Evolutionary conservation across 176 grass and related monocot species (phyloP).

Genomic region (Oropetium thomaeum): DNA sequence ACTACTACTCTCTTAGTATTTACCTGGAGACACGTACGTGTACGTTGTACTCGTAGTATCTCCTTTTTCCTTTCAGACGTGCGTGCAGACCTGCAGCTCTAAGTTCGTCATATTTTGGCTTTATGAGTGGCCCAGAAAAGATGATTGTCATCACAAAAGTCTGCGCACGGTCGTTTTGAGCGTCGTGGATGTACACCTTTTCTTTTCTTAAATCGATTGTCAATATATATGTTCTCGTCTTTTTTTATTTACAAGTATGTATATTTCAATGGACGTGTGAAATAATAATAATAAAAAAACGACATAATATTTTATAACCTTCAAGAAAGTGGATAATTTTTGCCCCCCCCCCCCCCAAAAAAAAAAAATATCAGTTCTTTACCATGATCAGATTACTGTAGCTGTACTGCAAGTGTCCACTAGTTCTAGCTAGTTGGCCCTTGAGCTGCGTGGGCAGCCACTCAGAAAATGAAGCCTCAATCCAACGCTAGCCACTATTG

Average conservation of each 20-base stretch:
- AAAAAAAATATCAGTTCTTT: background rate
- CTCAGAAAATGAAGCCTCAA: background rate
- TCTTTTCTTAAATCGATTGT: too few relatives aligned
- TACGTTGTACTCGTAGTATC: too few relatives aligned
- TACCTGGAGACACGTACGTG: background rate
- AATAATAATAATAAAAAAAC: too few relatives aligned
- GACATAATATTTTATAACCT: background rate
- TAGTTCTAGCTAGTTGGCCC: background rate
- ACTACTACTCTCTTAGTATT: too few relatives aligned
- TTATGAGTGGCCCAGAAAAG: background rate
- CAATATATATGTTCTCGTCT: too few relatives aligned
- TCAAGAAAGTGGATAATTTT: background rate
- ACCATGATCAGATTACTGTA: background rate
- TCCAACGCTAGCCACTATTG: constrained; percentile 20
- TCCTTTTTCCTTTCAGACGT: background rate
- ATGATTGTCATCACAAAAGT: too few relatives aligned
- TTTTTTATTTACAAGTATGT: background rate
- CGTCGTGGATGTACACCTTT: too few relatives aligned
- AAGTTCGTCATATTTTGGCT: background rate
- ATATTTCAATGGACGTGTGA: too few relatives aligned
- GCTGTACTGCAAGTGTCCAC: background rate
- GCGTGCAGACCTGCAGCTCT: background rate
- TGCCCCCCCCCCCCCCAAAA: too few relatives aligned
- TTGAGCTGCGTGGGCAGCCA: background rate
- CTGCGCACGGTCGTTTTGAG: too few relatives aligned